Conservation (phyloP, 2,329 filamentous ascomycete genomes). For the Cytospora paraplurivora region DNA sequence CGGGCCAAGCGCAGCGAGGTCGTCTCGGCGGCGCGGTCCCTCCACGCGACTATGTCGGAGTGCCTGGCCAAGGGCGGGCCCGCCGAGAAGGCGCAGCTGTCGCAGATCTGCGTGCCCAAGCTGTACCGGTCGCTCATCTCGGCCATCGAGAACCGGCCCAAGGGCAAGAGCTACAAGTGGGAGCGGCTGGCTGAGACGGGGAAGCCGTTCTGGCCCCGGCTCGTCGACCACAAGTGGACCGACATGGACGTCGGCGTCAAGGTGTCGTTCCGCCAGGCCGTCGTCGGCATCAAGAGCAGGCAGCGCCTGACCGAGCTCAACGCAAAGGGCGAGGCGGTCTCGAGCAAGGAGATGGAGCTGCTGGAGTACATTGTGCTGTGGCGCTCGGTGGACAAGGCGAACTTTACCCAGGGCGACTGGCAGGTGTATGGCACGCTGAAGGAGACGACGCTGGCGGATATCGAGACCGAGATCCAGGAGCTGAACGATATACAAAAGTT, state of each 20-base stretch:
- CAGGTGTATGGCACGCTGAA: slow-evolving; percentile 65
- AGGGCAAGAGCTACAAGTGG: slow-evolving; percentile 52
- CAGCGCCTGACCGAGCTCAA: slow-evolving; percentile 55
- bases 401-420: slow-evolving; percentile 57
- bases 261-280: slow-evolving; percentile 57
- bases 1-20: slow-evolving; percentile 43
- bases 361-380: slow-evolving; percentile 68
- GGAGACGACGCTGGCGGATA: slow-evolving; percentile 52
- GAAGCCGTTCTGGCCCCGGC: slow-evolving; percentile 45
- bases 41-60: slow-evolving; percentile 64
- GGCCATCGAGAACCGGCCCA: slow-evolving; percentile 55
- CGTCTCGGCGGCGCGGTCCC: slow-evolving; percentile 55
- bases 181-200: slow-evolving; percentile 55
- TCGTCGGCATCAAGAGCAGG: slow-evolving; percentile 60
- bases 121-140: slow-evolving; percentile 54
- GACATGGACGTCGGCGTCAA: slow-evolving; percentile 17
- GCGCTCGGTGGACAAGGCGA: slow-evolving; percentile 46
- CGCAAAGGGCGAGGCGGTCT: slow-evolving; percentile 40
- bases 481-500: slow-evolving; percentile 32
- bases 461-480: slow-evolving; percentile 41
- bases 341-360: slow-evolving; percentile 54
- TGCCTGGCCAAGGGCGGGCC: slow-evolving; percentile 56
- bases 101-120: slow-evolving; percentile 55
- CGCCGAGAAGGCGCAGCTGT: slow-evolving; percentile 50
- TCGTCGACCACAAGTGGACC: slow-evolving; percentile 55